Evolutionary conservation across 2,329 filamentous ascomycete genomes (phyloP), one percentile per base, ranked within the genome.

Genomic region (Trichoderma sp.): DNA sequence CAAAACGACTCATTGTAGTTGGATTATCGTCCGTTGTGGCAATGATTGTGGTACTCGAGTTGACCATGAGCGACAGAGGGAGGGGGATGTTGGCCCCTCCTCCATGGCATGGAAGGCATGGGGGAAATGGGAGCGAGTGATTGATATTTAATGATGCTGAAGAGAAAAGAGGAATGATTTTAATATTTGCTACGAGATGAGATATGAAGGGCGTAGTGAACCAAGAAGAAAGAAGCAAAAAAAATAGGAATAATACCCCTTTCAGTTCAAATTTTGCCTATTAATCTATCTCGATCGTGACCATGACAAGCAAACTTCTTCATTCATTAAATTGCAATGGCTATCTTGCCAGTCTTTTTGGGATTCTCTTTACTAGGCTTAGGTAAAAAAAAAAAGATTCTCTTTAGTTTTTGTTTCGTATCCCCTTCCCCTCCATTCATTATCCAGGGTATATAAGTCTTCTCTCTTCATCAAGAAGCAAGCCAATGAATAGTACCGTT

Each of bases 31-130:
- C 73, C 34, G 72, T 76, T 48, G 64, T 75, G 45, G 75, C 71
- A 13, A 61, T 77, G 12, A 67, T 76, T 15, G 68, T 77, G 19
- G 70, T 74, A 1, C 70, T 74, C 17, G 65, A 63, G 65, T 39
- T 67, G 48, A 63, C 58, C 42, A 48, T 59, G 65, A 60, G 57
- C 25, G 65, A 67, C 27, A 27, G 25, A 25, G 32, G 42, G 27
- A 29, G 32, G n/a, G 56, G 50, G 32, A 27, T 63, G 17, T 9
- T 61, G 17, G 37, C 48, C 3, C 10, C 34, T 1, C 17, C 65
- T n/a, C 54, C 65, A 5, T 67, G 57, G 58, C 35, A 53, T 4
- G 53, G 19, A 5, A 42, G 58, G 17, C 35, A 25, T 2, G 64
- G 25, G 6, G 35, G 65, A 2, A 27, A 25, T 19, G 64, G 64